phyloP scores from a whole-genome alignment of 225 moss, liverwort and hornwort species.

The Pseudoscleropodium purum region DNA sequence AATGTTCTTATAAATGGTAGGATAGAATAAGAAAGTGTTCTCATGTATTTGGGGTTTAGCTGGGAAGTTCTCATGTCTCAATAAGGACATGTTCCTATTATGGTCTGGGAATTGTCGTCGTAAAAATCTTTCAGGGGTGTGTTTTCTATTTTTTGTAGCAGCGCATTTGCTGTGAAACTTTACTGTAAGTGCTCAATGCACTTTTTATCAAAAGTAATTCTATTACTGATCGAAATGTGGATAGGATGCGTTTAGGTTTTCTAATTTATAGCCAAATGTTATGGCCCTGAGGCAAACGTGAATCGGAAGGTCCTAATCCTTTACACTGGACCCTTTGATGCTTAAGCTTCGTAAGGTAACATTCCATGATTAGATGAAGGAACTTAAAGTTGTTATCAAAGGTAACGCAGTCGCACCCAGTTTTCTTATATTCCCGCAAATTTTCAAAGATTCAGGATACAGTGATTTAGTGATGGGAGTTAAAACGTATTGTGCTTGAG shows the following conservation, averaged over 20 bases:
- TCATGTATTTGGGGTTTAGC: not conserved
- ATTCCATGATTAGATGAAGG: not conserved
- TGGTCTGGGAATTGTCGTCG: not conserved
- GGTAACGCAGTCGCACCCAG: not conserved
- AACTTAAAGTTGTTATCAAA: not conserved
- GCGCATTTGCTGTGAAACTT: not conserved
- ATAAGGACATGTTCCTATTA: not conserved
- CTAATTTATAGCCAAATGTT: not conserved
- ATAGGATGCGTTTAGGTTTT: not conserved
- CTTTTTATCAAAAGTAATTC: not conserved
- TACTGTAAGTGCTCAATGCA: not conserved
- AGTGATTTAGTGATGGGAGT: not conserved
- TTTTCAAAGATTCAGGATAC: not conserved
- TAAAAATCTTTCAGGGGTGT: not conserved
- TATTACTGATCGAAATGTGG: not conserved
- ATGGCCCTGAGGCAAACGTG: too few species aligned
- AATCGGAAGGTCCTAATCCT: not conserved
- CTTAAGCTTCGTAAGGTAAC: too few species aligned
- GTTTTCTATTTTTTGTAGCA: not conserved
- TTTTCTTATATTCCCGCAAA: not conserved
- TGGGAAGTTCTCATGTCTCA: not conserved
- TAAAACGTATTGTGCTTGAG: not conserved
- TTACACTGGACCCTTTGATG: too few species aligned
- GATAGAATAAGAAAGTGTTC: not conserved
- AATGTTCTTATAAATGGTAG: not conserved